Evolutionary conservation across 179 eudicot genomes (phyloP).

Genomic region (Gypsophila paniculata): DNA sequence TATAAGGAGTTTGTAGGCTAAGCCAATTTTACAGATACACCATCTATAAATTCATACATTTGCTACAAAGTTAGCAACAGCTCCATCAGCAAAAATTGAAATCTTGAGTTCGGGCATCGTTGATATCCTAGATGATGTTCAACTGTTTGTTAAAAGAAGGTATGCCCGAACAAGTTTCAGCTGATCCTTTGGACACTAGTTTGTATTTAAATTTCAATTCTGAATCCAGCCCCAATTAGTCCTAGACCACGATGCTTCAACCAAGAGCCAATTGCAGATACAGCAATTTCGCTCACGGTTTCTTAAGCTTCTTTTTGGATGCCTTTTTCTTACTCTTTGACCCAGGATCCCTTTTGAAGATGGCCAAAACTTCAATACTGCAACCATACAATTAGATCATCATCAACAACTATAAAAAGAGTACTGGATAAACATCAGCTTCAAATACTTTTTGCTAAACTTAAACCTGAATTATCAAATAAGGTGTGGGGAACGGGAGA

Average conservation of each 20-base stretch:
- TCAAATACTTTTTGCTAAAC: not conserved
- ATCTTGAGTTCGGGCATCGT: not conserved
- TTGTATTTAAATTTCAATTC: constrained; percentile 2
- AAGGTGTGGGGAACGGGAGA: not conserved
- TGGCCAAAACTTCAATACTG: constrained; percentile 93
- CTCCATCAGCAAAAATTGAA: not conserved
- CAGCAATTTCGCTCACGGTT: constrained; percentile 20
- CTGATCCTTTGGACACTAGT: not conserved
- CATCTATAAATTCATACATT: constrained; percentile 16
- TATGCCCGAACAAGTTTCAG: not conserved
- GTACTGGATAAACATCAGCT: constrained; percentile 1
- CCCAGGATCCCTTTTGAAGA: constrained; percentile 61
- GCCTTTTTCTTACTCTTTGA: constrained; percentile 53
- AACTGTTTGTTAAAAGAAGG: not conserved
- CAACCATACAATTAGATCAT: constrained; percentile 29
- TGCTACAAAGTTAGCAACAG: constrained; percentile 12
- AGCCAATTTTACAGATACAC: constrained; percentile 17
- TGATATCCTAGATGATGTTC: constrained; percentile 10
- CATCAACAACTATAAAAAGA: constrained; percentile 6
- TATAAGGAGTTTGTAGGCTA: constrained; percentile 19
- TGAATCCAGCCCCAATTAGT: not conserved
- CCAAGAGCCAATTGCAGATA: constrained; percentile 10
- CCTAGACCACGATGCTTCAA: constrained; percentile 9
- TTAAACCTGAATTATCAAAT: not conserved
- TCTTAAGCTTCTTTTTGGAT: constrained; percentile 61